Evolutionary conservation across 352 stramenopile species (phyloP).

Genomic region (Globisporangium takayamanum): DNA sequence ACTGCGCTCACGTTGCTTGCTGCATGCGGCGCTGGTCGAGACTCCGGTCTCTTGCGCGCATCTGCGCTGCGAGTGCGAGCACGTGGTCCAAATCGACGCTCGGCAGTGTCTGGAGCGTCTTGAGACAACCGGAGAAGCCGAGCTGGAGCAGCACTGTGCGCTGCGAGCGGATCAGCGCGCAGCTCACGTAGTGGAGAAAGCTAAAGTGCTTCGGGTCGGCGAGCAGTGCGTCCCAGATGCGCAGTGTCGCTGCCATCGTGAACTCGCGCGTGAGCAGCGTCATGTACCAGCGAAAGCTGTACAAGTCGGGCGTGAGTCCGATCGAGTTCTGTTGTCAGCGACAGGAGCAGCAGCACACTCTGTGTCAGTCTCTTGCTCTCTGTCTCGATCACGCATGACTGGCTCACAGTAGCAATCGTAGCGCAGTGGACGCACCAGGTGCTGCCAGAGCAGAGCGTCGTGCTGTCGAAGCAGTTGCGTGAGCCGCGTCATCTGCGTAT

Average conservation of each 20-base stretch:
- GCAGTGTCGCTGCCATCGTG: slow-evolving; percentile 42
- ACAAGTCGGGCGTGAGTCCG: slow-evolving; percentile 47
- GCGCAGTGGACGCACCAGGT: slow-evolving; percentile 30
- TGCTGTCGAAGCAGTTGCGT: slow-evolving; percentile 48
- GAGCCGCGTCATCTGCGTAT: slow-evolving; percentile 52
- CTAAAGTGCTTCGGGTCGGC: slow-evolving; percentile 55
- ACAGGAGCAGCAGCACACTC: slow-evolving; percentile 3
- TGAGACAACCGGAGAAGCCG: slow-evolving; percentile 36
- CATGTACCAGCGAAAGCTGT: slow-evolving; percentile 74
- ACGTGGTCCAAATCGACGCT: slow-evolving; percentile 25
- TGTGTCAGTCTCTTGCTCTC: neutral
- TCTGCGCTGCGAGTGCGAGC: slow-evolving; percentile 33
- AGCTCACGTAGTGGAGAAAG: slow-evolving; percentile 65
- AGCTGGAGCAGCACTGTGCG: slow-evolving; percentile 25
- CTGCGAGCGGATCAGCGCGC: slow-evolving; percentile 46
- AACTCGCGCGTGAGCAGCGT: slow-evolving; percentile 57
- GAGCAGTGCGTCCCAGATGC: slow-evolving; percentile 58
- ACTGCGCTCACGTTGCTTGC: neutral
- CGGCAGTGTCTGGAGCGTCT: slow-evolving; percentile 34
- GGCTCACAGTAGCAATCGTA: neutral
- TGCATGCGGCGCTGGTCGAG: slow-evolving; percentile 20
- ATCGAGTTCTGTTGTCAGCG: slow-evolving; percentile 44
- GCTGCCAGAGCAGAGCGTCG: slow-evolving; percentile 54
- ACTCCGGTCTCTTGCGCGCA: slow-evolving; percentile 40
- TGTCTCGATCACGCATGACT: neutral